Evolutionary conservation across 1,284 basidiomycete species (phyloP).

Genomic region (Fomitopsis pinicola): DNA sequence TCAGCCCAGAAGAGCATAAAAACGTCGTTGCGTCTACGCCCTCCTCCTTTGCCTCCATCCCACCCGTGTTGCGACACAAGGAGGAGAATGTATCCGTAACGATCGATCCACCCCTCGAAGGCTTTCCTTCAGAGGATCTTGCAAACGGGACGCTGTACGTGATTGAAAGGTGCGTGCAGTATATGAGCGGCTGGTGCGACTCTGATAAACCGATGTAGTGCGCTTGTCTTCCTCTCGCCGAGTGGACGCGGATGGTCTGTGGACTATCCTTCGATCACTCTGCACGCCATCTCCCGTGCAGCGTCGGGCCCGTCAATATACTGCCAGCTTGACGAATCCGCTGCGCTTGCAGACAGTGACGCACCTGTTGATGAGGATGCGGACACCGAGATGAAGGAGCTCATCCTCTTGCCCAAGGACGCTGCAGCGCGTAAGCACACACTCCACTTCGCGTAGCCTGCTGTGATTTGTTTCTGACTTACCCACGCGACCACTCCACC

Average conservation of each 20-base stretch:
- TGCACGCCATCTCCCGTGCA: conserved; percentile 82
- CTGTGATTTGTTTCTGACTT: not conserved
- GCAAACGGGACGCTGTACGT: conserved; percentile 70
- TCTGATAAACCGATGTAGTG: conserved; percentile 38
- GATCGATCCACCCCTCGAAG: conserved; percentile 64
- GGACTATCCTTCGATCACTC: conserved; percentile 79
- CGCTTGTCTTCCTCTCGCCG: conserved; percentile 71
- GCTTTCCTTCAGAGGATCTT: conserved; percentile 45
- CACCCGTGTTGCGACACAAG: conserved; percentile 70
- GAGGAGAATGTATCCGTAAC: conserved; percentile 64
- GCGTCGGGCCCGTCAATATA: conserved; percentile 71
- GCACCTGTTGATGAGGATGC: conserved; percentile 45
- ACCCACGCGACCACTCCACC: not conserved
- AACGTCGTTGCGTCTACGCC: conserved; percentile 72
- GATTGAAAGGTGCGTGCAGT: conserved; percentile 65
- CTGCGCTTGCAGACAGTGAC: conserved; percentile 24
- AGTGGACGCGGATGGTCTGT: conserved; percentile 73
- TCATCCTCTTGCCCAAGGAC: conserved; percentile 66
- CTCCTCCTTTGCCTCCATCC: conserved; percentile 75
- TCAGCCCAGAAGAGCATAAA: conserved; percentile 68
- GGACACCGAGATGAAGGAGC: conserved; percentile 64
- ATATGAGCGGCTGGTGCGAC: not conserved
- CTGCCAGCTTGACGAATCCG: conserved; percentile 80
- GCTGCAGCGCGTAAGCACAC: conserved; percentile 55
- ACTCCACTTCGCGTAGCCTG: not conserved